Evolutionary conservation across 1,284 basidiomycete species (phyloP).

Genomic region (Rhodotorula glutinis): DNA sequence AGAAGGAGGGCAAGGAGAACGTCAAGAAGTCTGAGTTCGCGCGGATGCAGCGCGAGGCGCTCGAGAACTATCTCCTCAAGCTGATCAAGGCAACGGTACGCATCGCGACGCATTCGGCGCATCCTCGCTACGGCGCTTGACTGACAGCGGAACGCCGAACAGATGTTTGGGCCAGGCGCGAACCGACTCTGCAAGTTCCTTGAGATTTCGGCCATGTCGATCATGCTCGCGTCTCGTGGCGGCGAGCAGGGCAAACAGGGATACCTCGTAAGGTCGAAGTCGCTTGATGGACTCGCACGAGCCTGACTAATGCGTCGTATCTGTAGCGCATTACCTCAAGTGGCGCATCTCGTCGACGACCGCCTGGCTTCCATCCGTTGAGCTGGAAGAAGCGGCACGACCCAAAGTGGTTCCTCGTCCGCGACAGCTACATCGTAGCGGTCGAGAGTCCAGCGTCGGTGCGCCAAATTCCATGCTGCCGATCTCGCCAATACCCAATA

Average conservation of each 20-base stretch:
- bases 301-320: slow-evolving; percentile 31
- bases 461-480: slow-evolving; percentile 29
- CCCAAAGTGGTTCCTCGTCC: slow-evolving; percentile 86
- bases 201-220: slow-evolving; percentile 85
- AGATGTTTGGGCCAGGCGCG: slow-evolving; percentile 96
- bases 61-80: slow-evolving; percentile 85
- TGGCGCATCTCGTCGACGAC: slow-evolving; percentile 48
- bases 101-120: slow-evolving; percentile 22
- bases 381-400: slow-evolving; percentile 67
- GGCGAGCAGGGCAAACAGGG: slow-evolving; percentile 80
- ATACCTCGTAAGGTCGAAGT: slow-evolving; percentile 58
- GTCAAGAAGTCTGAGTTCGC: slow-evolving; percentile 69
- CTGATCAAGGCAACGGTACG: slow-evolving; percentile 83
- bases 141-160: neutral
- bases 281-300: too few relatives aligned
- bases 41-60: slow-evolving; percentile 67
- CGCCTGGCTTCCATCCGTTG: slow-evolving; percentile 50
- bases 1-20: slow-evolving; percentile 48
- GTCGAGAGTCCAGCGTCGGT: slow-evolving; percentile 84
- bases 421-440: slow-evolving; percentile 87
- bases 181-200: slow-evolving; percentile 93
- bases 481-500: neutral
- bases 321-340: slow-evolving; percentile 53
- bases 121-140: slow-evolving; percentile 1
- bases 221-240: slow-evolving; percentile 79